Base-by-base conservation (phyloP, 2,329 filamentous ascomycete genomes). In the Penicillium italicum region DNA sequence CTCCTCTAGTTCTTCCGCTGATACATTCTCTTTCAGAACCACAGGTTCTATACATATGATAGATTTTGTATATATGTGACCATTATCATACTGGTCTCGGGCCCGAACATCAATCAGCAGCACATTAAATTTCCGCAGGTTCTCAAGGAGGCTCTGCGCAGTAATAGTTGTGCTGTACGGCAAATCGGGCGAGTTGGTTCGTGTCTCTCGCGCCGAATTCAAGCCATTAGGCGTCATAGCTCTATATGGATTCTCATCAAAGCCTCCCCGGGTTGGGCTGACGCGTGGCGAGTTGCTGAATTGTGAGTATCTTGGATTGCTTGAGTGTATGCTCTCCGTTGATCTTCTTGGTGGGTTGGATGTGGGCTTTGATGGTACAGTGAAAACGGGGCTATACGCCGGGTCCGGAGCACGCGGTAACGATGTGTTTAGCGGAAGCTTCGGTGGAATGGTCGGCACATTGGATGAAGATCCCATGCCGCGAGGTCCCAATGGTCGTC, bases 1-100 rank as follows among this genome's bases (percentile, higher is more conserved):
- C 50, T 80, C 78, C 55, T 82, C 78, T 4, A 87, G 74, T 60
- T 87, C 79, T 59, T 86, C 84, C 1, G 83, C 85, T 16, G 85
- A 87, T 63, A 85, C 80, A 31, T 84, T 86, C 42, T 87, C 83
- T 52, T 89, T 84, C 45, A 91, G 72, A 10, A 87, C 82, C 42
- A 95, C 83, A 24, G 92, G 91, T 66, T 99, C 94, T 57, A 99
- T 84, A 72, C 94, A 99, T 42, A 99, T 90, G 37, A 91, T 89
- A 6, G 85, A 87, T 53, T 86, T 86, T 6, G 89, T 86, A 77
- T 89, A 88, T 60, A 99, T 91, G 69, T 99, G 94, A 0, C 94
- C 94, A 45, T 87, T 82, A 63, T 97, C 91, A 68, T 90, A 99
- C 9, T 89, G 84, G 50, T 89, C 84, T 26, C 94, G 86, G 53